These are phyloP conservation scores for Scytalidium sp. DNA, from an alignment of 2,329 filamentous ascomycete genomes.

Conservation along the genomic window DNA sequence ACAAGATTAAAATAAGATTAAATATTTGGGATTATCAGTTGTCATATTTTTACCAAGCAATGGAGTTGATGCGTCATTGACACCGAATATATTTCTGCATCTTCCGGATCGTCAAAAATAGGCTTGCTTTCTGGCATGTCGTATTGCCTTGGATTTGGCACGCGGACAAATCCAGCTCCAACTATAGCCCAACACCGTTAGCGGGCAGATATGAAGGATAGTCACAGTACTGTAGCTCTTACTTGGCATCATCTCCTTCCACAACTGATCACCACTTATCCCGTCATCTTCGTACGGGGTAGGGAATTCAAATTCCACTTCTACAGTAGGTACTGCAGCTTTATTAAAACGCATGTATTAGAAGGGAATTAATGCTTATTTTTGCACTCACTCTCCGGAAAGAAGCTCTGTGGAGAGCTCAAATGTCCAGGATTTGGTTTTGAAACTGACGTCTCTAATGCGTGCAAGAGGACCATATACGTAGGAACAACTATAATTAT, in stretches of 20 bases:
- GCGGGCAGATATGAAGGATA: neutral
- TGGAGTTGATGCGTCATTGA: conserved; percentile 26
- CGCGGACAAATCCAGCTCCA: conserved; percentile 24
- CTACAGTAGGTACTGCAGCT: conserved; percentile 15
- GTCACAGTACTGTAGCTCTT: neutral
- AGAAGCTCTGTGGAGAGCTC: conserved; percentile 10
- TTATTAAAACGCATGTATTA: neutral
- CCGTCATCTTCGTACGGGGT: conserved; percentile 20
- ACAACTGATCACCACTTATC: conserved; percentile 18
- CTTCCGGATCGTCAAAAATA: conserved; percentile 17
- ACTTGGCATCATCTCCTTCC: conserved; percentile 26
- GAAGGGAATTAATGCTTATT: neutral
- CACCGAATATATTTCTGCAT: conserved; percentile 23
- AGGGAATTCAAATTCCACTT: conserved; percentile 23
- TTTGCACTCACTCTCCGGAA: conserved; percentile 15
- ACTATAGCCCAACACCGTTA: conserved; percentile 13
- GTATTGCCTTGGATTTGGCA: conserved; percentile 22
- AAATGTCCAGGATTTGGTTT: neutral
- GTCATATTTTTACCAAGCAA: conserved; percentile 19
- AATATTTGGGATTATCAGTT: neutral
- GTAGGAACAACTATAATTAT: neutral
- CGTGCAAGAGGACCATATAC: neutral
- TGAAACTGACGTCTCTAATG: neutral
- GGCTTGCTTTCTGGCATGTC: conserved; percentile 24
- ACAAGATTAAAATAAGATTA: neutral